phyloP scores from a whole-genome alignment of 306 rosid species.

The Lathyrus sativus region DNA sequence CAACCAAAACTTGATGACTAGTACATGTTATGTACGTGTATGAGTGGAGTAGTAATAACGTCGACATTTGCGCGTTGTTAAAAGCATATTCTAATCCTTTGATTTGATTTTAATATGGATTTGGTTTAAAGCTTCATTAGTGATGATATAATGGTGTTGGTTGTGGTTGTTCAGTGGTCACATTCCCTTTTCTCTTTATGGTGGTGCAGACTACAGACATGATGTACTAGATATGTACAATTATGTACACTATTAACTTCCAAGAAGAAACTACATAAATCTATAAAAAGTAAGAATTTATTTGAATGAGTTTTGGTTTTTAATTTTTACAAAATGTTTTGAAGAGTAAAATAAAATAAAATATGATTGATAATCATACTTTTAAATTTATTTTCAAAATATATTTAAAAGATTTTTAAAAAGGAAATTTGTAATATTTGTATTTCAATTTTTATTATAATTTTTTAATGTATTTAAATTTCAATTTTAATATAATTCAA shows the following conservation, averaged over 20 bases:
- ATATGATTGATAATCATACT: no score
- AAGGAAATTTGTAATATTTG: no score
- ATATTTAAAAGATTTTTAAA: no score
- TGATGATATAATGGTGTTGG: background rate
- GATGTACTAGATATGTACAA: background rate
- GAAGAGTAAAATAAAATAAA: no score
- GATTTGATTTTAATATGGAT: background rate
- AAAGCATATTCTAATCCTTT: background rate
- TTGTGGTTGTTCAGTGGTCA: background rate
- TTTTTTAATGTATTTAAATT: no score
- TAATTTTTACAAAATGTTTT: no score
- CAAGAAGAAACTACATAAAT: background rate
- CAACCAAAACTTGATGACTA: background rate
- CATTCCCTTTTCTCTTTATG: background rate
- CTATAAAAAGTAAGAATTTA: no score
- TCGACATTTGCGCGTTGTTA: background rate
- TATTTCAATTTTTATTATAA: no score
- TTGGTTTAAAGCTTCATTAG: background rate
- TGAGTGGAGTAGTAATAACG: background rate
- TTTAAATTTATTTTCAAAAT: no score
- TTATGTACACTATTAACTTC: background rate
- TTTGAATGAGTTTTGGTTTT: no score
- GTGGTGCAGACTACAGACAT: background rate
- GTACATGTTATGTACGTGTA: background rate
- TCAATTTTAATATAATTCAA: no score